Base-by-base conservation (phyloP, 495 filamentous ascomycete genomes). In the Achaetomiella virescens region DNA sequence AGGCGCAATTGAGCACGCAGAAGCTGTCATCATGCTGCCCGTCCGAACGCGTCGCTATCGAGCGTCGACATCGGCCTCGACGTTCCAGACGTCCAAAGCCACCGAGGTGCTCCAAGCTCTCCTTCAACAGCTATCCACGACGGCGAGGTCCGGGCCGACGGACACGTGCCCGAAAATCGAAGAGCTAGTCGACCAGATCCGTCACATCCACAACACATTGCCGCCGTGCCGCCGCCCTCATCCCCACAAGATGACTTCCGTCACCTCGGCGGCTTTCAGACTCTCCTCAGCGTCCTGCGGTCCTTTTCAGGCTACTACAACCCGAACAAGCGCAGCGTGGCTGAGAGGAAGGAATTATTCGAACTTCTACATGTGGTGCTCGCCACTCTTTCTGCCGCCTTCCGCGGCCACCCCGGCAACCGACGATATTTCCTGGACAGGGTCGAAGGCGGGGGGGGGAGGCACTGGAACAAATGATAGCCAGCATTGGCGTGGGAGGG, bases 341-440 rank as follows among this genome's bases (percentile, higher is more conserved):
- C 81, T 20, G 83, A 89, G 57, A 81, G 81, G 49, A 76, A 75
- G 42, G 74, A 74, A 42, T 75, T 88, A 48, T 80, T 93, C 64
- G 79, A 84, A 24, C 72, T 96, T 22, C 72, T 89, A 38, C 86
- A 88, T 69, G 81, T 80, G 49, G 72, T 83, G 11, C 76, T 97
- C 38, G 79, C 79, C 51, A 81, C 90, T 14, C 66, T 97, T 38
- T 84, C 87, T 1, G 86, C 90, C 48, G 83, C 84, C 24, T 80
- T 97, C 62, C 81, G 83, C 44, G 83, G 84, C 17, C 91, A 97
- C 70, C 79, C 84, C 54, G 92, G 91, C 12, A 98, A 97, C 72
- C 78, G 84, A 57, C 82, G 86, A 55, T 96, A 91, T 69, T 97
- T 97, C 70, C 78, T 82, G 48, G 81, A 81, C 56, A 78, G 81